These are phyloP conservation scores for Phytopythium aichiense DNA, from an alignment of 352 stramenopile genomes.

Conservation along the genomic window DNA sequence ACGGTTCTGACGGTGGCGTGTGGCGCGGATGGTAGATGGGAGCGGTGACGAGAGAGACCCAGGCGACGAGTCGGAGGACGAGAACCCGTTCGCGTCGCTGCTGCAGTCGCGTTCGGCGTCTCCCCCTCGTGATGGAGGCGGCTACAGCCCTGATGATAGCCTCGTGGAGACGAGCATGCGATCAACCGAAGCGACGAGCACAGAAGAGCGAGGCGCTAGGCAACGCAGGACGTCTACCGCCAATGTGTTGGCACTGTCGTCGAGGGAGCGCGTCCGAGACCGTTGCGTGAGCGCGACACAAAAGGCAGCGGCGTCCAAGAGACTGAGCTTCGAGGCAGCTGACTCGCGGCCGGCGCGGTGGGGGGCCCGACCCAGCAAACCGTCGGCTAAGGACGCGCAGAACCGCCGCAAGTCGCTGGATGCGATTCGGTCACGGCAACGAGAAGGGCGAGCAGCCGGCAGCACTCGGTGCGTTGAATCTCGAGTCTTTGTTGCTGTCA, in stretches of 20 bases:
- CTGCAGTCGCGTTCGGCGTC: slow-evolving; percentile 17
- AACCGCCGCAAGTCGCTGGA: slow-evolving; percentile 35
- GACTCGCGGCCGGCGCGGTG: slow-evolving; percentile 46
- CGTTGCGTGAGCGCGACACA: neutral
- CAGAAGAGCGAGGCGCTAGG: neutral
- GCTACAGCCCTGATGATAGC: neutral
- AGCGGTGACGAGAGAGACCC: slow-evolving; percentile 26
- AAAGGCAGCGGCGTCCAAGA: slow-evolving; percentile 10
- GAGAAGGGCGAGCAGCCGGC: neutral
- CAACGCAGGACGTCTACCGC: neutral
- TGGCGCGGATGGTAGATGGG: neutral
- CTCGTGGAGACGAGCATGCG: neutral
- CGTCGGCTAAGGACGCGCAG: slow-evolving; percentile 22
- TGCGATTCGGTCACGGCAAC: slow-evolving; percentile 20
- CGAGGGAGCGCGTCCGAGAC: neutral
- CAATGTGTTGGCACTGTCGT: neutral
- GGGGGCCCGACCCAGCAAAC: slow-evolving; percentile 15
- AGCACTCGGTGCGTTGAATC: neutral
- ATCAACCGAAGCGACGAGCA: neutral
- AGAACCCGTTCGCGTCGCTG: slow-evolving; percentile 66
- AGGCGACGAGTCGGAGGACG: slow-evolving; percentile 27
- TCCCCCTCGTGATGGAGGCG: neutral
- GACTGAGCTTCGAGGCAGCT: slow-evolving; percentile 42
- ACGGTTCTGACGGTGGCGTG: slow-evolving; percentile 1
- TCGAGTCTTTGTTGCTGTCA: neutral